A percentile compares a stretch with the other conserved stretches of the same genome.
Conservation (phyloP, 1,139 yeast genomes). For the Yamadazyma pseudoaaseri region DNA sequence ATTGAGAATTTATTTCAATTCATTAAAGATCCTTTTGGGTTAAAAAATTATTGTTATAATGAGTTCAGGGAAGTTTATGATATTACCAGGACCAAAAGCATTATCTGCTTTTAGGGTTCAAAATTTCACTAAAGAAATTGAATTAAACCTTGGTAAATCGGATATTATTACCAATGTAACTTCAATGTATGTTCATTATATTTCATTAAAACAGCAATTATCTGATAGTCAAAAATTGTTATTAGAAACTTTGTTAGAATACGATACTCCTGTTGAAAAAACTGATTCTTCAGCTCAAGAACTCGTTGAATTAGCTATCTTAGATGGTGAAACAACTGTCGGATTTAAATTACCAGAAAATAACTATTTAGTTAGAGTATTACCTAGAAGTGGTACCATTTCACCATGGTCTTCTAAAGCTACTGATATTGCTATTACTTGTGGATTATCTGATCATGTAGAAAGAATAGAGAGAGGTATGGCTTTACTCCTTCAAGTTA, state of each 20-base stretch:
- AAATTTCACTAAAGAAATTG: constrained; percentile 69
- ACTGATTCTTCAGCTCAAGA: constrained; percentile 39
- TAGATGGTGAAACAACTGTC: constrained; percentile 29
- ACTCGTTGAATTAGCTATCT: constrained; percentile 34
- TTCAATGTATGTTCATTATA: constrained; percentile 79
- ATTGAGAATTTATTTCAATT: constrained; percentile 3
- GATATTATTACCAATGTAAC: constrained; percentile 67
- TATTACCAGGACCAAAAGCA: constrained; percentile 89
- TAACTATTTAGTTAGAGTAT: constrained; percentile 65
- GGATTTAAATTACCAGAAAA: constrained; percentile 40
- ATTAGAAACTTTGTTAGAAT: constrained; percentile 65
- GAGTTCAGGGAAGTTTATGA: constrained; percentile 34
- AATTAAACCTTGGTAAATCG: constrained; percentile 58
- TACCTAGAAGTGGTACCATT: constrained; percentile 94
- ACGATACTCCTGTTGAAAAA: constrained; percentile 67
- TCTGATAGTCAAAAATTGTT: constrained; percentile 42
- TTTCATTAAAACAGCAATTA: constrained; percentile 50
- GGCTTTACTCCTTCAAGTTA: constrained; percentile 67
- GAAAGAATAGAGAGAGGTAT: constrained; percentile 91
- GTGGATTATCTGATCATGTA: constrained; percentile 71
- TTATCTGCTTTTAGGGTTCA: constrained; percentile 83
- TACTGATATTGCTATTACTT: constrained; percentile 85
- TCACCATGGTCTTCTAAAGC: constrained; percentile 99
- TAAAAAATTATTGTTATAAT: no score
- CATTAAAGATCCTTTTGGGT: no score